These are phyloP conservation scores for Albatrellus ellisii DNA, from an alignment of 768 basidiomycete species.

Conservation along the genomic window DNA sequence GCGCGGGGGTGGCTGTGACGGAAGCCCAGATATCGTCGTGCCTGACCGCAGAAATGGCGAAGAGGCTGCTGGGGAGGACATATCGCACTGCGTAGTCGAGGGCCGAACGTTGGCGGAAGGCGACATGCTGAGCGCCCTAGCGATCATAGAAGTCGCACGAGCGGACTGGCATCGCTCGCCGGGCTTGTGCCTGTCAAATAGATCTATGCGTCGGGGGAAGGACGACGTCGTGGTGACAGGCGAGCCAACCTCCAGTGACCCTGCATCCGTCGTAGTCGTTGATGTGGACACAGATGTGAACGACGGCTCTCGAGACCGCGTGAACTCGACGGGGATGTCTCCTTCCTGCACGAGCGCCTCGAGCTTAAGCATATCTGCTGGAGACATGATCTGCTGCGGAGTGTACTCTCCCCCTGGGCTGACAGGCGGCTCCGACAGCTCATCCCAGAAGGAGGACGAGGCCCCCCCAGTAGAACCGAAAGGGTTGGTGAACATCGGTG, in stretches of 20 bases:
- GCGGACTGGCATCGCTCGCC: not conserved
- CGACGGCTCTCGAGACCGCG: conserved; percentile 6
- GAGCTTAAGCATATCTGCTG: conserved; percentile 47
- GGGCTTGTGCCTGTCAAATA: not conserved
- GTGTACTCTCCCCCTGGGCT: conserved; percentile 36
- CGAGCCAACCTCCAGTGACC: not conserved
- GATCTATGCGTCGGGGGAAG: not conserved
- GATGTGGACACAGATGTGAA: conserved; percentile 7
- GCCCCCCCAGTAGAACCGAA: not conserved
- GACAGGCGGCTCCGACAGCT: conserved; percentile 23
- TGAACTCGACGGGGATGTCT: conserved; percentile 5
- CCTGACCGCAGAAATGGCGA: conserved; percentile 12
- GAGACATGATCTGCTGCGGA: conserved; percentile 56
- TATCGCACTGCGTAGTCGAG: not conserved
- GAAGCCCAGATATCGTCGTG: conserved; percentile 27
- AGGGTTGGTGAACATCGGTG: not conserved
- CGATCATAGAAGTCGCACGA: not conserved
- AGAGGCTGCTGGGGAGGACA: not conserved
- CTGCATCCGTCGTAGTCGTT: not conserved
- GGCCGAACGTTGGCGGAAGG: not conserved
- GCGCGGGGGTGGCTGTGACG: conserved; percentile 40
- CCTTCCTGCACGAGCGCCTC: conserved; percentile 35
- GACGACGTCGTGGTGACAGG: not conserved
- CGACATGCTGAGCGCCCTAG: not conserved
- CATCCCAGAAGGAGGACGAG: conserved; percentile 35